Base-by-base conservation (phyloP, 257 asterid genomes). In the Fraxinus pennsylvanica region DNA sequence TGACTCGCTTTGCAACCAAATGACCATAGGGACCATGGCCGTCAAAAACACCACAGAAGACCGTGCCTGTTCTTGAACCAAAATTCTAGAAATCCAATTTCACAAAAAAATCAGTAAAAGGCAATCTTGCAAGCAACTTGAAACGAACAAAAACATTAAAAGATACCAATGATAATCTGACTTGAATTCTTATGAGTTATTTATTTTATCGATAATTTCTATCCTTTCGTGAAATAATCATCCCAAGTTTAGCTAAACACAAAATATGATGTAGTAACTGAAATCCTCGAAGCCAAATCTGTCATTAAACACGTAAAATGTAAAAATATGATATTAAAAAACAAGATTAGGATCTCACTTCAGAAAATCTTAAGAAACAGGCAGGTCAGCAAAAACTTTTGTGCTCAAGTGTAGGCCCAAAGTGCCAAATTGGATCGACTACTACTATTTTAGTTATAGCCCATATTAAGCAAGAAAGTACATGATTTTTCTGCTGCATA, bases 21-120 rank as follows among this genome's bases (percentile, higher is more conserved):
- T 94, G 99, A 74, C 99, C 98, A 9, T 87, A 86, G 33, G 99
- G 99, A 73, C 97, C 99, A 27, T 94, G 97, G 19, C 97, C 99
- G 77, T 91, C 97, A 80, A 94, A 94, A 39, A 94, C 96, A 69
- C 99, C 99, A 84, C 99, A 94, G 87, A 94, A 92, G 70, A 95
- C 89, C 0, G 96, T 91, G 88, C 90, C 99, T 45, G 88, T 84
- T 86, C 97, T 92, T 66, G 92, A 87, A 66, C 93, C 96, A 76
- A 95, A 95, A 85, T 95, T 95, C 99, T 95, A 94, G 71, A 87
- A 54, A 78, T 81, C 73, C 76, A 83, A 84, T 74, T 19, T 75
- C 77, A 82, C 59, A 47, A 79, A 72, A 68, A 21, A 57, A 72
- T 81, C 72, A 84, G 81, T 22, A 59, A 45, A 12, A 19, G 6